These are phyloP conservation scores for Lactarius tabidus DNA, from an alignment of 768 basidiomycete species.

Conservation along the genomic window DNA sequence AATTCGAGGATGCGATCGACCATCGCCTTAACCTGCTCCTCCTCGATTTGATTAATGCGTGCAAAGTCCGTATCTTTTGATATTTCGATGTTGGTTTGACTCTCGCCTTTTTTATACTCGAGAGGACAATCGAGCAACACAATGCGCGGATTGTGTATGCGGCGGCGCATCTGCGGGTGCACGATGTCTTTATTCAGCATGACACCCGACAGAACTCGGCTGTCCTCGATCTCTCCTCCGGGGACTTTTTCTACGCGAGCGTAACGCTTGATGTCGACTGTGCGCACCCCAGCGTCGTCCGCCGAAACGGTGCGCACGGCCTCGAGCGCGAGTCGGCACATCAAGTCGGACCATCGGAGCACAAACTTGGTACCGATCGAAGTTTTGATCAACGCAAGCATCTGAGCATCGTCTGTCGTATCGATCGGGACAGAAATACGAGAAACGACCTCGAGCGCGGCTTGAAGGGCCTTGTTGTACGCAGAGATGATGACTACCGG, in stretches of 20 bases:
- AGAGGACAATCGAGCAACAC: conserved; percentile 90
- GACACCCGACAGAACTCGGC: conserved; percentile 79
- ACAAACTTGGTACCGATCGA: conserved; percentile 99
- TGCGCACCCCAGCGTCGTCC: conserved; percentile 71
- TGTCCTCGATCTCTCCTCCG: conserved; percentile 95
- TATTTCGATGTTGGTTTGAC: conserved; percentile 98
- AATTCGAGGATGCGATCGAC: conserved; percentile 85
- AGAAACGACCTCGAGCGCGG: conserved; percentile 85
- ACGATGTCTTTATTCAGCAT: conserved; percentile 99
- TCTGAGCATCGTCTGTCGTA: conserved; percentile 76
- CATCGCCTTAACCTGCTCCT: conserved; percentile 90
- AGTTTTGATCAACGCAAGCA: conserved; percentile 96
- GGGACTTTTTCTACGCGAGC: conserved; percentile 97
- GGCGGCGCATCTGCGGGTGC: conserved; percentile 91
- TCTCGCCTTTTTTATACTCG: conserved; percentile 99
- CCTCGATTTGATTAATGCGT: conserved; percentile 88
- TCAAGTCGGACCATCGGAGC: conserved; percentile 92
- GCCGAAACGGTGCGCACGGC: conserved; percentile 87
- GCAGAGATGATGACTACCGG: conserved; percentile 98
- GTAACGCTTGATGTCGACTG: conserved; percentile 97
- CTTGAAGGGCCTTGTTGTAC: conserved; percentile 93
- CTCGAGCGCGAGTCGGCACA: conserved; percentile 92
- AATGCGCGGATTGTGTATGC: conserved; percentile 87
- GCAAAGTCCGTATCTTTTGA: conserved; percentile 93
- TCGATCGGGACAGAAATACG: conserved; percentile 89